These are phyloP conservation scores for Euphorbia lathyris DNA, from an alignment of 345 rosid species.

Conservation along the genomic window DNA sequence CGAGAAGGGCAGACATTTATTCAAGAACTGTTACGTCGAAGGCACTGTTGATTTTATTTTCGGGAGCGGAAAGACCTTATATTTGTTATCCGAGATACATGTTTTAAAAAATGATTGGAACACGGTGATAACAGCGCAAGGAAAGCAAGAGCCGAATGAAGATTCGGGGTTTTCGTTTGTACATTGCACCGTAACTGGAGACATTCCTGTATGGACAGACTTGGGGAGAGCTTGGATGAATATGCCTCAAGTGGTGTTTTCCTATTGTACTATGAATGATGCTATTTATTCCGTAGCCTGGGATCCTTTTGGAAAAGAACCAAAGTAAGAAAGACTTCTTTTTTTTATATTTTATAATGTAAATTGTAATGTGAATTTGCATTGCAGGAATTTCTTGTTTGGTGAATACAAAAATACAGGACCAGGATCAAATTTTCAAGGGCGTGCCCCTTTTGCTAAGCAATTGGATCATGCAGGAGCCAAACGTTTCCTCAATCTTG, in stretches of 20 bases:
- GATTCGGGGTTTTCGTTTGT: conserved; percentile 54
- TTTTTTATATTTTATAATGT: no score
- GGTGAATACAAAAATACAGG: conserved; percentile 61
- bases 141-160: conserved; percentile 28
- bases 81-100: conserved; percentile 42
- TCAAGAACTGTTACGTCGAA: conserved; percentile 59
- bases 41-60: conserved; percentile 85
- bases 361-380: no score
- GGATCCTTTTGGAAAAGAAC: conserved; percentile 28
- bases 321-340: no score
- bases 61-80: conserved; percentile 62
- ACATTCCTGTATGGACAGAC: conserved; percentile 25
- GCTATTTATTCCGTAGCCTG: conserved; percentile 47
- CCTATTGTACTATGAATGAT: conserved; percentile 42
- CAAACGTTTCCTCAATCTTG: conserved; percentile 36
- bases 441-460: conserved; percentile 37
- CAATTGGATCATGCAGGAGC: conserved; percentile 30
- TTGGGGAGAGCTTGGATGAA: conserved; percentile 64
- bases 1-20: conserved; percentile 61
- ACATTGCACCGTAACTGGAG: conserved; percentile 52
- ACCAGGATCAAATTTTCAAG: conserved; percentile 28
- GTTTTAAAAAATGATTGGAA: conserved; percentile 32
- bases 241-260: conserved; percentile 36
- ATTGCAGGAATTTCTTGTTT: conserved; percentile 42
- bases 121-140: conserved; percentile 63